phyloP scores from a whole-genome alignment of 176 grass and related monocot genomes.

The Oryza rufipogon region DNA sequence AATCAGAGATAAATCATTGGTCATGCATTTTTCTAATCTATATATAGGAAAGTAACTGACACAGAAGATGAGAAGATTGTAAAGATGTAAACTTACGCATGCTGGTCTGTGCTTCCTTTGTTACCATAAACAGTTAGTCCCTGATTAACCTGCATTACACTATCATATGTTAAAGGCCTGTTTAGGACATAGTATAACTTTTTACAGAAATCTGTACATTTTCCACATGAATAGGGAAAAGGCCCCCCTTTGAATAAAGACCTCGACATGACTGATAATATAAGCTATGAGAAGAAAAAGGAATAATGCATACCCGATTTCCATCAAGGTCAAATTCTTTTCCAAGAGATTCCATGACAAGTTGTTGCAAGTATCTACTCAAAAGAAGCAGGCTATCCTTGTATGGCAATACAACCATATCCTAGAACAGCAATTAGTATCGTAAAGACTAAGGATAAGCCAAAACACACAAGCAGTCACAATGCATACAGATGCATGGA shows the following conservation, averaged over 20 bases:
- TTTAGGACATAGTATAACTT: not conserved
- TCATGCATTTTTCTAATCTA: not conserved
- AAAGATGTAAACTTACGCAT: constrained; percentile 67
- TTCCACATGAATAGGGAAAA: not conserved
- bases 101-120: constrained; percentile 99
- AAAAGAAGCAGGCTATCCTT: constrained; percentile 72
- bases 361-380: constrained; percentile 73
- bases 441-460: not conserved
- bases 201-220: not conserved
- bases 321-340: constrained; percentile 75
- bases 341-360: constrained; percentile 83
- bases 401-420: constrained; percentile 78
- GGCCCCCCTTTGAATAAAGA: not conserved
- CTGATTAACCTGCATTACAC: constrained; percentile 89
- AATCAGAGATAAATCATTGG: constrained; percentile 22
- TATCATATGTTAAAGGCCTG: not conserved
- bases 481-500: not conserved
- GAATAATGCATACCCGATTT: constrained; percentile 53
- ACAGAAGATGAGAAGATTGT: constrained; percentile 19
- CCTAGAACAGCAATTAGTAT: constrained; percentile 32
- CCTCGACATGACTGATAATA: not conserved
- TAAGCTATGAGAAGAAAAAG: constrained; percentile 28
- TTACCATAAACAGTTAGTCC: constrained; percentile 96
- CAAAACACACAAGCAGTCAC: not conserved
- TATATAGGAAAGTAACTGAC: constrained; percentile 2